Conservation (phyloP, 768 basidiomycete genomes). For the Trichaptum fuscoviolaceum region DNA sequence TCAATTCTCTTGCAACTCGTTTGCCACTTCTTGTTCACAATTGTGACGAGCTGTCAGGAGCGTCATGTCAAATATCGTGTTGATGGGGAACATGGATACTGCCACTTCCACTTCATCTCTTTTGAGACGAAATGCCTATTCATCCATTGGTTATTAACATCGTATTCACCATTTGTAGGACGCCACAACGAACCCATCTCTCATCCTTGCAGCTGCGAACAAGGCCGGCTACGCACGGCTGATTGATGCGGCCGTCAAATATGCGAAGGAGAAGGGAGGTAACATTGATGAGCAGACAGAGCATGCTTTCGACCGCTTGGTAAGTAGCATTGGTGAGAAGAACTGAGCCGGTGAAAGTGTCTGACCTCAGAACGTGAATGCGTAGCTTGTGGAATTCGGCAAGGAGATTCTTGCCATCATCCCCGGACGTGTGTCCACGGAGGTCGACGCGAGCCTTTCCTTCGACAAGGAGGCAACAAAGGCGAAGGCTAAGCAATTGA, state of each 20-base stretch:
- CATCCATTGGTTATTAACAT: not conserved
- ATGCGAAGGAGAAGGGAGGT: conserved; percentile 78
- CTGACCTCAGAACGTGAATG: conserved; percentile 10
- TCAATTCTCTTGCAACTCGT: too few relatives aligned
- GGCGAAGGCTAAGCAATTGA: conserved; percentile 85
- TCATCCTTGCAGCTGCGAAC: conserved; percentile 90
- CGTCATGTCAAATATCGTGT: too few relatives aligned
- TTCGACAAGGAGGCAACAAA: conserved; percentile 94
- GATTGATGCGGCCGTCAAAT: conserved; percentile 68
- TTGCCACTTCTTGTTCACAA: too few relatives aligned
- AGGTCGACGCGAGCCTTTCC: conserved; percentile 96
- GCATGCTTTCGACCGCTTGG: conserved; percentile 84
- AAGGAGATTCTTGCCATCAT: conserved; percentile 93
- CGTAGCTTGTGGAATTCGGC: conserved; percentile 94
- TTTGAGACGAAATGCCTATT: not conserved
- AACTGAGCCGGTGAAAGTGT: not conserved
- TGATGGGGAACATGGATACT: too few relatives aligned
- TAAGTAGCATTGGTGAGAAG: conserved; percentile 31
- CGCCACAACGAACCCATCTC: conserved; percentile 96
- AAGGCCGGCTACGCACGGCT: conserved; percentile 81
- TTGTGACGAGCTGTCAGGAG: too few relatives aligned
- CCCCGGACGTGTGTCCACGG: conserved; percentile 97
- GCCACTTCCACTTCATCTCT: too few relatives aligned
- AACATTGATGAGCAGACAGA: conserved; percentile 70
- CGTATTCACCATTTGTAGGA: conserved; percentile 44